A percentile compares a stretch with the other conserved stretches of the same genome.
Conservation (phyloP, 768 basidiomycete genomes). For the Heimioporus sp. region DNA sequence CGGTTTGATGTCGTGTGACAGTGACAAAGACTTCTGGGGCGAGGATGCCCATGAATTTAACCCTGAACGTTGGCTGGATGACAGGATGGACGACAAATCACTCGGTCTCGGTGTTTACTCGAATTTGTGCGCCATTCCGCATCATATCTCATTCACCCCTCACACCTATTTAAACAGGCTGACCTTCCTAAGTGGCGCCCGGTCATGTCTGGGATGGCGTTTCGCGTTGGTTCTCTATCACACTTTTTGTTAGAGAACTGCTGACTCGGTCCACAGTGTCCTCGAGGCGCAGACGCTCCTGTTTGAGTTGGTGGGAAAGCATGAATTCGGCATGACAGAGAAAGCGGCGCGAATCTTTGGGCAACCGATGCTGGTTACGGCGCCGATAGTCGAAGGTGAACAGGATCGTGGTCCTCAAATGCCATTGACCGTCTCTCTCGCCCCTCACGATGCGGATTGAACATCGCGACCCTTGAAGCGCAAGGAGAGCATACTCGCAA, state of each 20-base stretch:
- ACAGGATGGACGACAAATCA: not conserved
- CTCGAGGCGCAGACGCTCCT: slow-evolving; percentile 55
- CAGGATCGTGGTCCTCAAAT: not conserved
- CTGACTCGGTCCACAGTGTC: slow-evolving; percentile 25
- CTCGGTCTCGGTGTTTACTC: slow-evolving; percentile 14
- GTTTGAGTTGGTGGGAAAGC: slow-evolving; percentile 49
- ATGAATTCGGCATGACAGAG: slow-evolving; percentile 45
- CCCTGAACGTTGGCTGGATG: slow-evolving; percentile 9
- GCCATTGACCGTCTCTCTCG: slow-evolving; percentile 13
- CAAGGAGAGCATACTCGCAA: too few relatives aligned
- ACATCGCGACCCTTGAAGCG: too few relatives aligned
- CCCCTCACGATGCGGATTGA: slow-evolving; percentile 1
- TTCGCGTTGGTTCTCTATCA: too few relatives aligned
- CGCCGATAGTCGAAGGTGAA: slow-evolving; percentile 29
- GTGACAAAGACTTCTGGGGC: slow-evolving; percentile 24
- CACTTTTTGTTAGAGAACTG: not conserved
- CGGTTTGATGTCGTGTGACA: not conserved
- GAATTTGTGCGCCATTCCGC: slow-evolving; percentile 7
- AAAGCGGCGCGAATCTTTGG: slow-evolving; percentile 26
- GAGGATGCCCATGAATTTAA: slow-evolving; percentile 21
- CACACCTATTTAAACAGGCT: slow-evolving; percentile 4
- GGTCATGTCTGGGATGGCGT: too few relatives aligned
- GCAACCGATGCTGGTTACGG: slow-evolving; percentile 29
- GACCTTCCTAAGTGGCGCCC: slow-evolving; percentile 13
- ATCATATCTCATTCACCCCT: not conserved